Percentiles rank a stretch among this genome's conserved stretches.
Evolutionary conservation across 805 yeast genomes (phyloP).

Genomic region (Myxozyma melibiosi): DNA sequence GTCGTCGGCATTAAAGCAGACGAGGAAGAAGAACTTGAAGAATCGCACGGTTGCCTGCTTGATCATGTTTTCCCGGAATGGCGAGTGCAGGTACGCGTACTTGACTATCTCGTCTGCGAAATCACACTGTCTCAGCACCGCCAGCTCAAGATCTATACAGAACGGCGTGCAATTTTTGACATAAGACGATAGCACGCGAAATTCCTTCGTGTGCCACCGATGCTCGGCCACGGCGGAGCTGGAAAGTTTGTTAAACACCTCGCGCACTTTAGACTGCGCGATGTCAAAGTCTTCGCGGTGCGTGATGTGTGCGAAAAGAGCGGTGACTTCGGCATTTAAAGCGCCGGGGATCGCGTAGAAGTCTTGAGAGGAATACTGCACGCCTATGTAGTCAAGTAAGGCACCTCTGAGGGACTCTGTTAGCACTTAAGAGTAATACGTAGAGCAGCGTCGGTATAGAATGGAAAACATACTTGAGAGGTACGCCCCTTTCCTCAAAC

Average conservation of each 20-base stretch:
- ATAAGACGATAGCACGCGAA: neutral
- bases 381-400: neutral
- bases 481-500: neutral
- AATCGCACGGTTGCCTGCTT: slow-evolving; percentile 17
- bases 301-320: neutral
- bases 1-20: slow-evolving; percentile 1
- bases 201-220: no score
- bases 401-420: no score
- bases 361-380: no score
- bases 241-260: neutral
- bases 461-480: slow-evolving; percentile 11
- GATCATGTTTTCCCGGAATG: slow-evolving; percentile 16
- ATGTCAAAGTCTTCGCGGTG: neutral
- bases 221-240: no score
- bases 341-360: no score
- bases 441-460: no score
- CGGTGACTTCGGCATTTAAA: no score
- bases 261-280: neutral
- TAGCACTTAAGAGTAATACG: no score
- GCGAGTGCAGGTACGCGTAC: slow-evolving; percentile 30
- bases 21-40: slow-evolving; percentile 15
- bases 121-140: slow-evolving; percentile 30
- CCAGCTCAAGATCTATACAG: slow-evolving; percentile 25
- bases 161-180: slow-evolving; percentile 21
- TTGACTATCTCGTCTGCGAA: slow-evolving; percentile 31